Conservation (phyloP, 2,329 filamentous ascomycete genomes). For the Fusarium sp. region DNA sequence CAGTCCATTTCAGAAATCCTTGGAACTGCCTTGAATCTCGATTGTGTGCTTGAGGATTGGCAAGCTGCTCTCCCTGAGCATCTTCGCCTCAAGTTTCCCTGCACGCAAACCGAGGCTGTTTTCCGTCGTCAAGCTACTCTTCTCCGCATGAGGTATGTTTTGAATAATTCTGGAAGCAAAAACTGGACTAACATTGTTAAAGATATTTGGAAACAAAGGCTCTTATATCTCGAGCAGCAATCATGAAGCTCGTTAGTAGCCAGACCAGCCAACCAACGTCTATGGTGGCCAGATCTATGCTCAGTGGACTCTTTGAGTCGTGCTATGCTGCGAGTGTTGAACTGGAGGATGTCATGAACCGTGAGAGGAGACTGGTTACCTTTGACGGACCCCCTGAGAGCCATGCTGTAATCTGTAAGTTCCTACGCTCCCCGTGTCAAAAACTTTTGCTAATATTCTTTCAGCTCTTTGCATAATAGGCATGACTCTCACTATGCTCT, state of each 20-base stretch:
- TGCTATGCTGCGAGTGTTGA: constrained; percentile 41
- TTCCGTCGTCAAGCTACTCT: constrained; percentile 41
- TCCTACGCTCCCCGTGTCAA: not conserved
- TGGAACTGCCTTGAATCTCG: constrained; percentile 30
- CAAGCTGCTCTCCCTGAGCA: constrained; percentile 35
- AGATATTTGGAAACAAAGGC: constrained; percentile 43
- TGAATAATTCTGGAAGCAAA: rapidly evolving
- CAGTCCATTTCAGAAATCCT: constrained; percentile 23
- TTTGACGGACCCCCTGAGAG: constrained; percentile 38
- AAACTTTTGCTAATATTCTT: constrained; percentile 6
- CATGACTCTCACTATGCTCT: constrained; percentile 40
- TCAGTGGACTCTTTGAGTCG: constrained; percentile 34
- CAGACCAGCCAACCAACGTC: constrained; percentile 19
- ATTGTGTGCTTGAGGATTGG: constrained; percentile 40
- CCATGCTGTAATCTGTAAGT: constrained; percentile 39
- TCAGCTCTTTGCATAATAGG: constrained; percentile 39
- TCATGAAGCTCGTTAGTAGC: constrained; percentile 35
- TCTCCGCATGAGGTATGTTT: constrained; percentile 35
- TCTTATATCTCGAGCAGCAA: constrained; percentile 34
- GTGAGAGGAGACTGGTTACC: constrained; percentile 36
- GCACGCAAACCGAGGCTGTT: constrained; percentile 28
- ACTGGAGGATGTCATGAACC: constrained; percentile 36
- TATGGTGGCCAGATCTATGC: constrained; percentile 30
- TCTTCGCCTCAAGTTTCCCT: constrained; percentile 32
- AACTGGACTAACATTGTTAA: not conserved